These are phyloP conservation scores for Lentinula guzmanii DNA, from an alignment of 768 basidiomycete genomes.

Conservation along the genomic window DNA sequence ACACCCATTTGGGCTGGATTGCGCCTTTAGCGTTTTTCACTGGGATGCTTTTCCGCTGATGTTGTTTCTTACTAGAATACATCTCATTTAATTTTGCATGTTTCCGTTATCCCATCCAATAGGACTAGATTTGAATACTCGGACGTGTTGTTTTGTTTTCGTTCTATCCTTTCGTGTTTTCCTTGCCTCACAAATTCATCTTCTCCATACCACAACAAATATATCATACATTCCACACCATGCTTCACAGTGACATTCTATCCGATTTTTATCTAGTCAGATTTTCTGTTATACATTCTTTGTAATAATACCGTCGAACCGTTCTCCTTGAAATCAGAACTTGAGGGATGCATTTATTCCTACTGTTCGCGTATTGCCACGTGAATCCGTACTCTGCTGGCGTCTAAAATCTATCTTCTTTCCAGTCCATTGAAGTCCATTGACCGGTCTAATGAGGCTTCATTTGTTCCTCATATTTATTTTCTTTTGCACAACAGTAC, in stretches of 20 bases:
- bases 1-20: background rate
- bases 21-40: background rate
- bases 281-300: too few species aligned
- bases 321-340: too few species aligned
- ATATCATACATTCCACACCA: background rate
- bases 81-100: slow-evolving; percentile 1
- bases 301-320: too few species aligned
- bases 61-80: background rate
- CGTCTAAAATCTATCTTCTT: background rate
- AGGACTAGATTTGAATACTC: slow-evolving; percentile 1
- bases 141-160: slow-evolving; percentile 4
- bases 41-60: background rate
- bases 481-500: slow-evolving; percentile 43
- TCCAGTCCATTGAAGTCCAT: background rate
- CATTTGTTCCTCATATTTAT: slow-evolving; percentile 41
- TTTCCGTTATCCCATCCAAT: background rate
- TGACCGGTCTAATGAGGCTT: slow-evolving; percentile 39
- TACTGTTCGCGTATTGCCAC: too few species aligned
- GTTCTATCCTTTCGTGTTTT: background rate
- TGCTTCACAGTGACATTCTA: background rate
- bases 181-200: background rate
- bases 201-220: background rate
- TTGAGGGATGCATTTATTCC: too few species aligned
- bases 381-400: background rate
- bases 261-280: too few species aligned